A percentile compares a stretch with the other conserved stretches of the same genome.
phyloP scores from a whole-genome alignment of 345 rosid species.

The Linum tenue region DNA sequence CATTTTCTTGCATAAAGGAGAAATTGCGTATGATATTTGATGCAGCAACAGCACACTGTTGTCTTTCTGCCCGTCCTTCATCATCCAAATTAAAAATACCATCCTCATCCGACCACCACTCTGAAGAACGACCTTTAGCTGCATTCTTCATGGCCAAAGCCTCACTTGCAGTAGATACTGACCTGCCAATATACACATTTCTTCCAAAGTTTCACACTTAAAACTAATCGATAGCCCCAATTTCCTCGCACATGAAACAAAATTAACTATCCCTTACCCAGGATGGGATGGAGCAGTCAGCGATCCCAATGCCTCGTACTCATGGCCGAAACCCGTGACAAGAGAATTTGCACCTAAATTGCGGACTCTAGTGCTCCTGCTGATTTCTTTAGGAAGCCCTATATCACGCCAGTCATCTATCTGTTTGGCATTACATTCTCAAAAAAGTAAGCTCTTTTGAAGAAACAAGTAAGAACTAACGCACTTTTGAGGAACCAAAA shows the following conservation, averaged over 20 bases:
- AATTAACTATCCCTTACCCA: conserved; percentile 34
- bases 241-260: background rate
- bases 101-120: conserved; percentile 92
- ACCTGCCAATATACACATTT: conserved; percentile 11
- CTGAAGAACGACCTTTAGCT: conserved; percentile 41
- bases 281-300: conserved; percentile 24
- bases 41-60: conserved; percentile 84
- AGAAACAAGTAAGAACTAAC: background rate
- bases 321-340: conserved; percentile 75
- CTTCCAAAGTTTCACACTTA: conserved; percentile 11
- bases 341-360: conserved; percentile 56
- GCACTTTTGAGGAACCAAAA: background rate
- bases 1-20: conserved; percentile 98
- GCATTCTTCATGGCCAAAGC: conserved; percentile 19
- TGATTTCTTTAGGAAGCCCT: conserved; percentile 56
- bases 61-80: conserved; percentile 85
- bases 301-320: conserved; percentile 49
- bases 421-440: conserved; percentile 29
- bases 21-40: conserved; percentile 88
- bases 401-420: conserved; percentile 97
- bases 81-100: conserved; percentile 89
- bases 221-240: conserved; percentile 1
- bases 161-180: conserved; percentile 13
- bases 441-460: background rate
- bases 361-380: conserved; percentile 48